phyloP scores from a whole-genome alignment of 2,329 filamentous ascomycete species.

The Stagonosporopsis tanaceti region DNA sequence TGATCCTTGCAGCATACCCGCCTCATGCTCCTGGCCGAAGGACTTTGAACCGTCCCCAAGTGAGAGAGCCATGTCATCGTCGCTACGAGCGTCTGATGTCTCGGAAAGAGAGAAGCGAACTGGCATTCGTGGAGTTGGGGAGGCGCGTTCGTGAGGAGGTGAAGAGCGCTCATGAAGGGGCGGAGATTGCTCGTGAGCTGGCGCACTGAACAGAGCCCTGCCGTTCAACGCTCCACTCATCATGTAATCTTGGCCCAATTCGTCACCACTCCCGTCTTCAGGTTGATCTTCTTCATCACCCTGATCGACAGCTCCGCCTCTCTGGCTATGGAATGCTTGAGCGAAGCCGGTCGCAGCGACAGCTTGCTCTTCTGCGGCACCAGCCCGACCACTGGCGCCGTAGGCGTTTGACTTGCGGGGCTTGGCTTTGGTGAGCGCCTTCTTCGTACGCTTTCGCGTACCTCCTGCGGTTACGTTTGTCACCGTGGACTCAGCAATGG shows the following conservation, averaged over 20 bases:
- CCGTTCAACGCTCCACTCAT: slow-evolving; percentile 25
- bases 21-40: slow-evolving; percentile 44
- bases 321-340: slow-evolving; percentile 43
- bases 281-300: slow-evolving; percentile 30
- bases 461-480: slow-evolving; percentile 29
- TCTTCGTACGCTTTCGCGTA: slow-evolving; percentile 31
- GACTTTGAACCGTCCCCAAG: slow-evolving; percentile 44
- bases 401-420: slow-evolving; percentile 47
- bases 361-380: slow-evolving; percentile 39
- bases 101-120: slow-evolving; percentile 30
- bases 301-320: slow-evolving; percentile 36
- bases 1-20: slow-evolving; percentile 35
- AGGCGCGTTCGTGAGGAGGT: slow-evolving; percentile 4
- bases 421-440: slow-evolving; percentile 42
- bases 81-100: slow-evolving; percentile 32
- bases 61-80: slow-evolving; percentile 32
- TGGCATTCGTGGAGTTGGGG: slow-evolving; percentile 4
- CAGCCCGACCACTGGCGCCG: slow-evolving; percentile 45
- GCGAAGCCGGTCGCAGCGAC: slow-evolving; percentile 40
- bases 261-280: slow-evolving; percentile 25
- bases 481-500: slow-evolving; percentile 30
- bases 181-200: slow-evolving; percentile 16
- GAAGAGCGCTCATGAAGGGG: not conserved
- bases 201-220: slow-evolving; percentile 16
- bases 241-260: slow-evolving; percentile 22